A percentile compares a stretch with the other conserved stretches of the same genome.
These are phyloP conservation scores for Castanospermum australe DNA, from an alignment of 306 rosid species.

Conservation along the genomic window DNA sequence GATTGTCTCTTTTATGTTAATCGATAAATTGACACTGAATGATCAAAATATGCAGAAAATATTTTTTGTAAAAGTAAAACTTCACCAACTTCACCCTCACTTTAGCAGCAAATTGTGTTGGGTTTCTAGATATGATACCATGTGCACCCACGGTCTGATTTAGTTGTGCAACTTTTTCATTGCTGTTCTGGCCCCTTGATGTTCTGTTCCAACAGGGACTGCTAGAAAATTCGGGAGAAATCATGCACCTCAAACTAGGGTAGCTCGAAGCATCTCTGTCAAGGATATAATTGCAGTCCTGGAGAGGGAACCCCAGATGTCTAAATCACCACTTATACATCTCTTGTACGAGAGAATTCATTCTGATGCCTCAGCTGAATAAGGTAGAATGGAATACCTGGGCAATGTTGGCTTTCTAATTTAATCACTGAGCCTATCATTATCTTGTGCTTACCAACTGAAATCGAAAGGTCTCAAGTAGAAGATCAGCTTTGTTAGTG, in stretches of 20 bases:
- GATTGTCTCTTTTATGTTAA: neutral
- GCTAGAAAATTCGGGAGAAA: constrained; percentile 47
- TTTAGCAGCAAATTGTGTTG: neutral
- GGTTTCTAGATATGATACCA: neutral
- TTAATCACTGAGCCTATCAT: neutral
- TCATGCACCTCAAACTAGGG: constrained; percentile 46
- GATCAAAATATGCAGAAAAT: neutral
- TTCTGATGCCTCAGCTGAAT: constrained; percentile 35
- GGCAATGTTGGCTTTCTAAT: neutral
- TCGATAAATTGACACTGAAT: neutral
- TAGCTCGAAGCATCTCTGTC: constrained; percentile 49
- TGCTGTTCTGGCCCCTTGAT: constrained; percentile 7
- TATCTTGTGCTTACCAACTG: neutral
- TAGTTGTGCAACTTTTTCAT: constrained; percentile 8
- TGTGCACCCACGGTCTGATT: neutral
- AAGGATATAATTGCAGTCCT: constrained; percentile 67
- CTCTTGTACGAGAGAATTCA: constrained; percentile 50
- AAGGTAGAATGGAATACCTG: neutral
- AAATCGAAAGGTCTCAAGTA: neutral
- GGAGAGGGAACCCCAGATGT: constrained; percentile 78
- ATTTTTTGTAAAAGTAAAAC: neutral
- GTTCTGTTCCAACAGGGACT: constrained; percentile 45
- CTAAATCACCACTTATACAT: constrained; percentile 51
- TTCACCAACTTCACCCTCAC: neutral
- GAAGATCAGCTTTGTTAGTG: neutral